phyloP scores from a whole-genome alignment of 2,329 filamentous ascomycete species.

The Fusarium oligoseptatum region DNA sequence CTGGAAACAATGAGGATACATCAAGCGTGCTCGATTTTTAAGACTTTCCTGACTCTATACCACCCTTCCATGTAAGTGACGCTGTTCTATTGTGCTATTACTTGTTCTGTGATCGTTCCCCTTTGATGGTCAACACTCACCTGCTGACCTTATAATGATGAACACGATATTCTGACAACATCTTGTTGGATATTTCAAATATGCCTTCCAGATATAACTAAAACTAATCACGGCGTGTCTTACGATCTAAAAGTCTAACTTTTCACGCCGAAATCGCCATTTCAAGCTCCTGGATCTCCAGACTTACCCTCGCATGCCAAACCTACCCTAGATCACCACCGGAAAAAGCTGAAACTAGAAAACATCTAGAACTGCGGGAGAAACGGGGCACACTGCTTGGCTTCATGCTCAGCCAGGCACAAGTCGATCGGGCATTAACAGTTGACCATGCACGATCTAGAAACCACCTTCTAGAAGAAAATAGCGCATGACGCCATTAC shows the following conservation, averaged over 20 bases:
- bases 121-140: neutral
- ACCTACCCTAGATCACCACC: neutral
- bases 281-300: neutral
- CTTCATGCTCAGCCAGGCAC: neutral
- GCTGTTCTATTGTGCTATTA: neutral
- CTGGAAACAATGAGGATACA: neutral
- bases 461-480: conserved; percentile 26
- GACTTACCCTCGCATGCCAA: too few species aligned
- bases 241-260: neutral
- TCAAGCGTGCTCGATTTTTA: neutral
- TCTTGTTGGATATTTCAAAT: neutral
- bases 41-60: neutral
- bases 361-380: neutral
- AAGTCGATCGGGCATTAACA: neutral
- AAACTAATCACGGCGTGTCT: neutral
- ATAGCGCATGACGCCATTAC: conserved; percentile 26
- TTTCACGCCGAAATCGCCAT: neutral
- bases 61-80: neutral
- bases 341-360: neutral
- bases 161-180: too few species aligned
- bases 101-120: neutral
- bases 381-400: neutral
- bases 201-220: too few species aligned
- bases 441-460: neutral
- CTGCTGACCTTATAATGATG: too few species aligned